Percentiles rank a stretch among this genome's conserved stretches.
Evolutionary conservation across 2,329 filamentous ascomycete species (phyloP).

Genomic region (Capronia americana): DNA sequence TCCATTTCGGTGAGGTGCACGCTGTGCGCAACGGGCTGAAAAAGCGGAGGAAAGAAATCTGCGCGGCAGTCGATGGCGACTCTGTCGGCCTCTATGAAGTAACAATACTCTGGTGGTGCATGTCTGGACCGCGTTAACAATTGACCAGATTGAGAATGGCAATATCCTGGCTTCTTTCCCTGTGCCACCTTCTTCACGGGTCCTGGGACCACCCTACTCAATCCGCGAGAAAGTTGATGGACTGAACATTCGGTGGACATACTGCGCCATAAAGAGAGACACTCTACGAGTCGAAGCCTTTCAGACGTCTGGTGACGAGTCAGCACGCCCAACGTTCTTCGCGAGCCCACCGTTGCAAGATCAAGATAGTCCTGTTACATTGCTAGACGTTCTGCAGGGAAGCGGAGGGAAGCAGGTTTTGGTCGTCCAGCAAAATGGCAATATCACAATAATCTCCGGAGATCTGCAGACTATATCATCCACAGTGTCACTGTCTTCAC

Average conservation of each 20-base stretch:
- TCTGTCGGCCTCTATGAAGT: conserved; percentile 69
- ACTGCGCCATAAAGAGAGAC: conserved; percentile 57
- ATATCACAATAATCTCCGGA: conserved; percentile 48
- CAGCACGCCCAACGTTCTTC: conserved; percentile 28
- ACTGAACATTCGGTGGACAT: conserved; percentile 61
- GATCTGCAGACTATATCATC: conserved; percentile 39
- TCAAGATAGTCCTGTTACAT: conserved; percentile 50
- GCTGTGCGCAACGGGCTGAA: conserved; percentile 63
- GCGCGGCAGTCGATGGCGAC: conserved; percentile 65
- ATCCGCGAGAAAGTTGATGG: conserved; percentile 57
- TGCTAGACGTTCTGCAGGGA: conserved; percentile 40
- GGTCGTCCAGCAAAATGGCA: conserved; percentile 53
- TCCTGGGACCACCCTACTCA: conserved; percentile 65
- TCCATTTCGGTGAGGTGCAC: conserved; percentile 56
- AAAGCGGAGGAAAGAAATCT: conserved; percentile 68
- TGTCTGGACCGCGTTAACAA: conserved; percentile 1
- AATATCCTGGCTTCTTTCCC: conserved; percentile 67
- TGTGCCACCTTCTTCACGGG: conserved; percentile 64
- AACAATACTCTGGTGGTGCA: conserved; percentile 30
- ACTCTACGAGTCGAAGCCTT: conserved; percentile 62
- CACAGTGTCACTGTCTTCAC: conserved; percentile 21
- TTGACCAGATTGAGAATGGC: conserved; percentile 63
- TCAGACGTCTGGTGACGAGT: conserved; percentile 52
- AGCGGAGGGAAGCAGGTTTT: conserved; percentile 42
- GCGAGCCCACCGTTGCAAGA: conserved; percentile 44